Percentiles rank a stretch among this genome's conserved stretches.
Conservation (phyloP, 306 rosid species). For the Trichosanthes truncata region DNA sequence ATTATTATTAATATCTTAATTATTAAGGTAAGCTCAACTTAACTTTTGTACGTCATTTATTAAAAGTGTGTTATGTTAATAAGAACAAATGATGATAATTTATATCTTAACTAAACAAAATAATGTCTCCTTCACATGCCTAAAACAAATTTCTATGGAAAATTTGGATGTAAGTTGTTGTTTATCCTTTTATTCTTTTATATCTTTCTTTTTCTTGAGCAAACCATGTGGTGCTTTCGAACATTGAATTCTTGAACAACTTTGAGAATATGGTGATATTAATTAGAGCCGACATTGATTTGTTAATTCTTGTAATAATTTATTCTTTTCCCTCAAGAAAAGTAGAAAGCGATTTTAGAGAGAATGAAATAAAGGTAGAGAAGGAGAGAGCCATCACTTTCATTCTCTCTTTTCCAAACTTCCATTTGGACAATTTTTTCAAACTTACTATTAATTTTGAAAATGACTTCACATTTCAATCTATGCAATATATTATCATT, state of each 20-base stretch:
- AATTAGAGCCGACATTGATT: conserved; percentile 6
- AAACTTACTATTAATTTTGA: conserved; percentile 7
- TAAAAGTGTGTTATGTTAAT: too few relatives aligned
- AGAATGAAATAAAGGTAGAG: neutral
- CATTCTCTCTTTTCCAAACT: neutral
- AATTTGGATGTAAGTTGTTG: neutral
- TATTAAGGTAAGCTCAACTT: too few relatives aligned
- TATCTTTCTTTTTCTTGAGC: neutral
- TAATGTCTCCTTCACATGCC: neutral
- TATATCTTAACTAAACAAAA: neutral
- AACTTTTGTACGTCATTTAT: too few relatives aligned
- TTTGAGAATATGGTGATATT: neutral
- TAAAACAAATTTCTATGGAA: neutral
- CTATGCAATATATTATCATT: neutral
- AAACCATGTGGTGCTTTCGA: neutral
- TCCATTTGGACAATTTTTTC: neutral
- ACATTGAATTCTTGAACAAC: neutral
- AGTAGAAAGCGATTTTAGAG: neutral
- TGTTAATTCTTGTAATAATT: neutral
- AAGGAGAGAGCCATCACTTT: neutral
- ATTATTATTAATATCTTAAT: too few relatives aligned
- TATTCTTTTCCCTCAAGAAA: neutral
- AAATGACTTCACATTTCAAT: conserved; percentile 6
- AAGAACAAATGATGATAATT: too few relatives aligned
- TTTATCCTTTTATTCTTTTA: neutral